These are phyloP conservation scores for Phytopythium aichiense DNA, from an alignment of 352 stramenopile species.

Conservation along the genomic window DNA sequence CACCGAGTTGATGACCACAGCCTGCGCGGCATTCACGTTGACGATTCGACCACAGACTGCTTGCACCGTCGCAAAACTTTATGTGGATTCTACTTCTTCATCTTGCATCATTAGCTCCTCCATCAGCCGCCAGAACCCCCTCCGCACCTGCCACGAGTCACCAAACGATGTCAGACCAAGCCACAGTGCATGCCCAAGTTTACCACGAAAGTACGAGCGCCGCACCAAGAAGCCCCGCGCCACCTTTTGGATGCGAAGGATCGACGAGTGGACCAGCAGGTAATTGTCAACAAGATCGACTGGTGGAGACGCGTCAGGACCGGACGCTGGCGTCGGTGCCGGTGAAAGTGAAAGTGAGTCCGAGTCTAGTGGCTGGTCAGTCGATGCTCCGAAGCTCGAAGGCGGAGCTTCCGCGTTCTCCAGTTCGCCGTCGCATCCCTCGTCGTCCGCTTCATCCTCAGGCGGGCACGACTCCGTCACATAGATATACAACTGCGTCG, in stretches of 20 bases:
- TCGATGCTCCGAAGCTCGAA: neutral
- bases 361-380: neutral
- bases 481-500: conserved; percentile 3
- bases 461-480: conserved; percentile 5
- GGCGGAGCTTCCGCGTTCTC: neutral
- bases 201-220: neutral
- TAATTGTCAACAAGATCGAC: neutral
- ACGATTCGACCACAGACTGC: neutral
- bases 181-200: neutral
- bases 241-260: conserved; percentile 5
- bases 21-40: neutral
- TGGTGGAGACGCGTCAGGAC: no score
- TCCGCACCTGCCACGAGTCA: conserved; percentile 19
- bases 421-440: neutral
- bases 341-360: neutral
- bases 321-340: no score
- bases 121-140: conserved; percentile 34
- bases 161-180: neutral
- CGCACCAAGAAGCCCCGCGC: conserved; percentile 3
- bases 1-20: neutral
- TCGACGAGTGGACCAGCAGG: neutral
- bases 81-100: conserved; percentile 1
- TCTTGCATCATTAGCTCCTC: conserved; percentile 27
- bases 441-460: neutral
- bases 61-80: neutral